Evolutionary conservation across 305 asterid genomes (phyloP), one percentile per base, ranked within the genome.

Genomic region (Stenogyne calaminthoides): DNA sequence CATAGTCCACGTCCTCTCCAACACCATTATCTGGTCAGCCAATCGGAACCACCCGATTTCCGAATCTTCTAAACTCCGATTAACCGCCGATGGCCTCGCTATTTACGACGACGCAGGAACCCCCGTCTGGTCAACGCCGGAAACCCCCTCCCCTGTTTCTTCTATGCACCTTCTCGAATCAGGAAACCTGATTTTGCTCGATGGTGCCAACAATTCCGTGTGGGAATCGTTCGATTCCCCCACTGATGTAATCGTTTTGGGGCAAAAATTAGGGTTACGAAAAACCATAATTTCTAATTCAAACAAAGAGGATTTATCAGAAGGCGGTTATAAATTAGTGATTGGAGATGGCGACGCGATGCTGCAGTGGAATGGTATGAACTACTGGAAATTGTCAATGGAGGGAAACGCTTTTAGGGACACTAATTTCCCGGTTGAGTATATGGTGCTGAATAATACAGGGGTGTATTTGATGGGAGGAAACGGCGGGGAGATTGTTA

Each of bases 361-460:
- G 39, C 63, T 88, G 47, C 78, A 68, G 59, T 88, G 94, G 90
- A 83, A 84, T 19, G 79, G n/a, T 58, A 71, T 83, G 84, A 49
- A 56, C 6, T 91, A 89, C 73, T 89, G 92, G 94, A 82, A 75
- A 72, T 57, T 89, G 19, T 86, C 97, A 5, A 88, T 89, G 96
- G 81, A 79, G 8, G 44, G 62, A 0, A 46, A 7, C 3, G 88
- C 89, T 14, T 72, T 37, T 76, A 62, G 72, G 40, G 86, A 88
- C 18, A 65, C 84, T 39, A 82, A 39, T 67, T 49, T 51, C 4
- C 76, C 72, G 8, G 95, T 83, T 9, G 88, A 81, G 64, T 84
- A 82, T 71, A 42, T 91, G 89, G 80, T 71, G 42, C 19, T 86
- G 72, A 89, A 88, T 71, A 76, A 9, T 2, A 85, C 91, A 0